Conservation (phyloP, 1,284 basidiomycete species). For the Xerocomus amazonicus region DNA sequence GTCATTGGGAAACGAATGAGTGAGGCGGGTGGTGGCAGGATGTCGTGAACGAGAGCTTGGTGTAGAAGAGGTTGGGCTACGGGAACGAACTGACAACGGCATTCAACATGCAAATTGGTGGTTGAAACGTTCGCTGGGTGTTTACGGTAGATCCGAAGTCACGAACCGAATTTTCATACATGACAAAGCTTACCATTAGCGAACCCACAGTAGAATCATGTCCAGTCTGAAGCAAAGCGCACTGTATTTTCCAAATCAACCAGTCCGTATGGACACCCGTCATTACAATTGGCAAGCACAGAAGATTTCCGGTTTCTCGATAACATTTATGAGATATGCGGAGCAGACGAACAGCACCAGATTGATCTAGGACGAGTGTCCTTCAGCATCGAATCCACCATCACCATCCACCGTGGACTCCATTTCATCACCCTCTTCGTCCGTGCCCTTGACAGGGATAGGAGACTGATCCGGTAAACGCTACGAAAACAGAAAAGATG, state of each 20-base stretch:
- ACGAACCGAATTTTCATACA: no score
- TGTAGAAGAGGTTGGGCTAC: constrained; percentile 13
- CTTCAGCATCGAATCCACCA: not conserved
- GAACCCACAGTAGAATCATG: no score
- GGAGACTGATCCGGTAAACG: constrained; percentile 59
- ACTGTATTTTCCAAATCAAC: no score
- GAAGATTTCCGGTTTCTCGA: no score
- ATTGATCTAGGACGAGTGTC: not conserved
- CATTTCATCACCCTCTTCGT: constrained; percentile 14
- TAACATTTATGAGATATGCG: no score
- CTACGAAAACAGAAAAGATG: constrained; percentile 42
- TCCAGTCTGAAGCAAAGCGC: no score
- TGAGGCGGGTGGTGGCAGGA: constrained; percentile 39
- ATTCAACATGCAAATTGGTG: constrained; percentile 12
- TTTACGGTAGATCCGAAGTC: no score
- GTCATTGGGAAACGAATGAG: constrained; percentile 41
- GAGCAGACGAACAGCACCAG: no score
- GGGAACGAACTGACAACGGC: constrained; percentile 19
- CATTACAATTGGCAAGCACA: no score
- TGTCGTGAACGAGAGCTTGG: constrained; percentile 16
- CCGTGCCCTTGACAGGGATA: constrained; percentile 39
- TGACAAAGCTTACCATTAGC: no score
- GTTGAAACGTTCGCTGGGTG: not conserved
- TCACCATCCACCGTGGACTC: constrained; percentile 9
- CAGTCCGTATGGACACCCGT: no score